Conservation (phyloP, 805 yeast genomes). For the Torulaspora microellipsoides region DNA sequence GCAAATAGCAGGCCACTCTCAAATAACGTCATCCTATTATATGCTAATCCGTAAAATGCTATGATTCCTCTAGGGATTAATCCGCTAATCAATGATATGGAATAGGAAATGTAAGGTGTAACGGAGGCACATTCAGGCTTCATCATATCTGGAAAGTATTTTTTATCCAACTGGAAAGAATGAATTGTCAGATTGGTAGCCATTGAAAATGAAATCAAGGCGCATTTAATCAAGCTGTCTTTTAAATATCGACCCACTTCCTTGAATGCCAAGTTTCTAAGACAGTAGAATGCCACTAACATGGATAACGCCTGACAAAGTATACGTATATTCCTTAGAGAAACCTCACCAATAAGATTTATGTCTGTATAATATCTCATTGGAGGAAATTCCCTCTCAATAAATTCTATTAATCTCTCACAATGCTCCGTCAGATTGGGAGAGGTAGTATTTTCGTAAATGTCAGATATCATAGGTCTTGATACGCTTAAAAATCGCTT, state of each 20-base stretch:
- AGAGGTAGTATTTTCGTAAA: slow-evolving; percentile 7
- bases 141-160: slow-evolving; percentile 17
- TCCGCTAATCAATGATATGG: slow-evolving; percentile 5
- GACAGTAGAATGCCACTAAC: slow-evolving; percentile 7
- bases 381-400: slow-evolving; percentile 12
- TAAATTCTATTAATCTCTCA: slow-evolving; percentile 7
- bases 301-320: slow-evolving; percentile 8
- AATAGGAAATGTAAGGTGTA: slow-evolving; percentile 21
- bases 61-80: slow-evolving; percentile 10
- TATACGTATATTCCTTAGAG: slow-evolving; percentile 6
- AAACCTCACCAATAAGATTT: not conserved
- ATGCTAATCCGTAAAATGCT: slow-evolving; percentile 14
- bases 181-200: slow-evolving; percentile 9
- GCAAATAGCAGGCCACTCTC: slow-evolving; percentile 9
- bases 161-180: slow-evolving; percentile 19
- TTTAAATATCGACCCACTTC: slow-evolving; percentile 10
- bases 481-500: slow-evolving; percentile 16
- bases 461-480: slow-evolving; percentile 18
- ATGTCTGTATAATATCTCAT: slow-evolving; percentile 7
- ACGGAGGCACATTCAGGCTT: slow-evolving; percentile 3
- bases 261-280: slow-evolving; percentile 3
- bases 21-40: slow-evolving; percentile 14
- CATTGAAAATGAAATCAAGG: slow-evolving; percentile 18
- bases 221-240: slow-evolving; percentile 7
- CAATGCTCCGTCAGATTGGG: slow-evolving; percentile 14